phyloP scores from a whole-genome alignment of 2,329 filamentous ascomycete species.

The Phoma herbarum region DNA sequence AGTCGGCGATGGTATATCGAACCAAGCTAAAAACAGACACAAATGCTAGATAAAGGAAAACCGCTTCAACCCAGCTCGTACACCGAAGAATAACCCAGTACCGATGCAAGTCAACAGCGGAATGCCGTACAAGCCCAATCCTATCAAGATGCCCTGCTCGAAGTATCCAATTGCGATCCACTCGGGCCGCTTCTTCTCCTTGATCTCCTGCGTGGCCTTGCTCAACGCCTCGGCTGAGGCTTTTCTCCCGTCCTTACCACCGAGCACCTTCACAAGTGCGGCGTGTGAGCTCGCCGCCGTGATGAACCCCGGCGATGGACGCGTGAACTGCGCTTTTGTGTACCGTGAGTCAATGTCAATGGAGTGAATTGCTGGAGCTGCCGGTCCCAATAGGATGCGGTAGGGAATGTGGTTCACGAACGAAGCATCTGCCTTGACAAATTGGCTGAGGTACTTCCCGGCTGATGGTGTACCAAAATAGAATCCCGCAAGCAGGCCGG shows the following conservation, averaged over 20 bases:
- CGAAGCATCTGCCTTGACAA: slow-evolving; percentile 59
- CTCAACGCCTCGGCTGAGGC: slow-evolving; percentile 25
- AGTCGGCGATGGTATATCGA: not conserved
- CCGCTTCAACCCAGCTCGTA: slow-evolving; percentile 34
- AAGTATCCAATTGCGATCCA: slow-evolving; percentile 43
- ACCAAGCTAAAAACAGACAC: not conserved
- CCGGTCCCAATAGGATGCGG: slow-evolving; percentile 58
- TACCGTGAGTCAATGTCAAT: slow-evolving; percentile 33
- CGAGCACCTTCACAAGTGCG: slow-evolving; percentile 30
- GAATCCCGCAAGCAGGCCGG: slow-evolving; percentile 58
- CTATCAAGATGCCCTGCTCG: slow-evolving; percentile 47
- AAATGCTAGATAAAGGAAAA: slow-evolving; percentile 20
- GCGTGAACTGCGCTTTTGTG: slow-evolving; percentile 31
- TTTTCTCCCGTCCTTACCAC: slow-evolving; percentile 22
- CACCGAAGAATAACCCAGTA: slow-evolving; percentile 37
- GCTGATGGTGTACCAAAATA: slow-evolving; percentile 60
- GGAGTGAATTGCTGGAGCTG: slow-evolving; percentile 28
- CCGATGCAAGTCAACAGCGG: slow-evolving; percentile 43
- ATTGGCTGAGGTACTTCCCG: slow-evolving; percentile 69
- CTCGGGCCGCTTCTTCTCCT: slow-evolving; percentile 46
- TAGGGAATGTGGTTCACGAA: slow-evolving; percentile 67
- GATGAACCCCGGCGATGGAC: slow-evolving; percentile 31
- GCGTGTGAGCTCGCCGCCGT: slow-evolving; percentile 19
- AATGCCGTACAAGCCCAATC: slow-evolving; percentile 47
- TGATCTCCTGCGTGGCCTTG: slow-evolving; percentile 37